Evolutionary conservation across 2,329 filamentous ascomycete genomes (phyloP).

Genomic region (Coniochaeta ligniaria): DNA sequence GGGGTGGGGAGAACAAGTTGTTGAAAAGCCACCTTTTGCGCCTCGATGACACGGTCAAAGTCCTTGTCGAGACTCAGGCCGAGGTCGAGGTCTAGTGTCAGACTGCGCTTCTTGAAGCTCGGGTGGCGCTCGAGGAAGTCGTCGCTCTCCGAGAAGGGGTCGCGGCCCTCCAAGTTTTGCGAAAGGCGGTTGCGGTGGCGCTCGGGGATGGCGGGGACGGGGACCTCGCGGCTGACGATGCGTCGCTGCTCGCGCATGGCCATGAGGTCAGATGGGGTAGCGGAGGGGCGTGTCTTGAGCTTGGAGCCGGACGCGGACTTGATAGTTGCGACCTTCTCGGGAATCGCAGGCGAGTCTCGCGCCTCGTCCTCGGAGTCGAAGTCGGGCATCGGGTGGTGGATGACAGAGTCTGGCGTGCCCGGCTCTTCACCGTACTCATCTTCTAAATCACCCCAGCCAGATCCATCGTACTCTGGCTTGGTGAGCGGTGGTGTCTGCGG

Average conservation of each 20-base stretch:
- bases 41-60: conserved; percentile 90
- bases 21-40: conserved; percentile 79
- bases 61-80: conserved; percentile 84
- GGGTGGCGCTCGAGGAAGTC: conserved; percentile 53
- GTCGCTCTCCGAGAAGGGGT: conserved; percentile 24
- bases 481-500: conserved; percentile 47
- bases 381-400: conserved; percentile 62
- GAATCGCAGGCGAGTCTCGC: conserved; percentile 57
- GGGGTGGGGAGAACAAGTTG: conserved; percentile 12
- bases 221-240: conserved; percentile 71
- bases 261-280: conserved; percentile 75
- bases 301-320: conserved; percentile 73
- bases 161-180: conserved; percentile 34
- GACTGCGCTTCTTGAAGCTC: conserved; percentile 74
- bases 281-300: conserved; percentile 81
- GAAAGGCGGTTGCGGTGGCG: conserved; percentile 51
- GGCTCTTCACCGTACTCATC: conserved; percentile 53
- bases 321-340: conserved; percentile 80
- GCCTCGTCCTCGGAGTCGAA: conserved; percentile 25
- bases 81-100: conserved; percentile 75
- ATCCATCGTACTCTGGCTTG: conserved; percentile 58
- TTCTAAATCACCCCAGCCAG: conserved; percentile 51
- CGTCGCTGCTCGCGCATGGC: conserved; percentile 83
- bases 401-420: conserved; percentile 82
- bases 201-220: conserved; percentile 55